Evolutionary conservation across 345 rosid genomes (phyloP), one percentile per base, ranked within the genome.

Genomic region (Acer saccharum): DNA sequence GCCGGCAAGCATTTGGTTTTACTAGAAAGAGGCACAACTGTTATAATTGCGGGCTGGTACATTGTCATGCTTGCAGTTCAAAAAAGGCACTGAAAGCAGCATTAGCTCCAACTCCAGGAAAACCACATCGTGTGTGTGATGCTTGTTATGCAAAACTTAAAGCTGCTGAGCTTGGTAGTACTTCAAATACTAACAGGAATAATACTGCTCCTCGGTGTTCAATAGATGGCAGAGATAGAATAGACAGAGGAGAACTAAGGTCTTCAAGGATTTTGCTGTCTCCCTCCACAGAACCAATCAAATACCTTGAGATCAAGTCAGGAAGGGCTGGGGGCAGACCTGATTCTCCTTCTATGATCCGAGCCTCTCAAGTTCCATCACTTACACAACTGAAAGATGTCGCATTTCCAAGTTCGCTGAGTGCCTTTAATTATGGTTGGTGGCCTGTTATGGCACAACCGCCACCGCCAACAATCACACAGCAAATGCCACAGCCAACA

Each of bases 21-120:
- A 96, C 99, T 23, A 87, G 92, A 81, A 96, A 96, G 88, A 90
- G 98, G 66, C 99, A 96, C 73, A 91, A 94, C 65, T 96, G 99
- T 78, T 96, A 96, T 58, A 89, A 94, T 71, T 96, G 99, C 5
- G 99, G 98, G 39, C 63, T 94, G 82, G 99, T 94, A 52, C 95
- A 96, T 76, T 96, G 98, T 67, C 99, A 96, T 85, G 91, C 89
- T 69, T 96, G 98, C 84, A 96, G 99, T 75, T 96, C 98, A 65
- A 94, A 92, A 81, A 96, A 96, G 73, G 99, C 97, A 78, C 61
- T 92, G 84, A 96, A 81, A 80, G 98, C 98, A 23, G 98, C 99
- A 81, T 84, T 96, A 81, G 98, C 98, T 71, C 98, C 99, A 63
- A 96, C 99, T 67, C 98, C 99, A 3, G 95, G 97, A 68, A 96